Evolutionary conservation across 2,329 filamentous ascomycete genomes (phyloP), one percentile per base, ranked within the genome.

Genomic region (Laburnicola sp.): DNA sequence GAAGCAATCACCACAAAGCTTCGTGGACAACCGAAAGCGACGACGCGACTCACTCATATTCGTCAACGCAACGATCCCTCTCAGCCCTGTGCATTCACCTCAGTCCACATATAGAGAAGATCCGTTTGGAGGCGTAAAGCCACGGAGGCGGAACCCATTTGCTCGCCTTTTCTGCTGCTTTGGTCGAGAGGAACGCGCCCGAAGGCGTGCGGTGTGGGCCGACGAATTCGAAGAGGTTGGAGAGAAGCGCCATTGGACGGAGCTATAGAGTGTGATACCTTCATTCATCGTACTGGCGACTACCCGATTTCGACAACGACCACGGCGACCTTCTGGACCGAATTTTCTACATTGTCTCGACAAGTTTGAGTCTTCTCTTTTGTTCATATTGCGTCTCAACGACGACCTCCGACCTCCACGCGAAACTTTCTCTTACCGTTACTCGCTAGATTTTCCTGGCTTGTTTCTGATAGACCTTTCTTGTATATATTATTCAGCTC

Each of bases 81-180:
- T 71, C 11, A 69, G 65, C 52, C 69, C 69, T 0, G 37, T 51
- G 2, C 57, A 59, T 0, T 60, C 66, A 0, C 51, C 57, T 2
- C 56, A 62, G 6, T 41, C 46, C 37, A 40, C 28, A 4, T 43
- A 16, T 41, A 57, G 46, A 39, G 59, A 64, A 27, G 45, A 48
- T 10, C 56, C 62, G 1, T 65, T 65, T 34, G 62, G 63, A 0
- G 68, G 66, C 7, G 60, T 70, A 10, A 50, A 51, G 6, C 66
- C 66, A 21, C 60, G 67, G 10, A 64, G 64, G 50, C 62, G 69
- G 45, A 70, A 51, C 34, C 62, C 54, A 8, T 54, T 72, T 5
- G 69, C 62, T 8, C 53, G 68, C 7, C 53, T 71, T 3, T 70
- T 72, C 43, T 68, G 62, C 57, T 72, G 69, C 55, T 66, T 72